Percentiles rank a stretch among this genome's conserved stretches.
phyloP scores from a whole-genome alignment of 257 asterid genomes.

The Cruciata laevipes region DNA sequence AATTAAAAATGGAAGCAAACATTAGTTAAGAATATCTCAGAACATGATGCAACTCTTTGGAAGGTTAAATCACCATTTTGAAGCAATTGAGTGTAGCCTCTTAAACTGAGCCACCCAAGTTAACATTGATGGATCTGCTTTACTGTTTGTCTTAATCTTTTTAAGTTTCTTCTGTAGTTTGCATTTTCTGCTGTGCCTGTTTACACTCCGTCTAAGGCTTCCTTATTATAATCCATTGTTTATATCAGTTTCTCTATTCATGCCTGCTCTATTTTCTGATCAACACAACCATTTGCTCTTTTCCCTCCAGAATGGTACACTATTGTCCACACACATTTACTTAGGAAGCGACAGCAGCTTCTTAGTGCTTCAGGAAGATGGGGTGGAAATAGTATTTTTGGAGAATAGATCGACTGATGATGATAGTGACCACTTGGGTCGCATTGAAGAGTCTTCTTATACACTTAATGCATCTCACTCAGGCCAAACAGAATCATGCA shows the following conservation, averaged over 20 bases:
- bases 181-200: background rate
- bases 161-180: background rate
- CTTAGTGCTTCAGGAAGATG: constrained; percentile 71
- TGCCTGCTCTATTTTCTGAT: constrained; percentile 8
- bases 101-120: background rate
- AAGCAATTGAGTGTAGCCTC: background rate
- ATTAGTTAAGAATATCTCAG: background rate
- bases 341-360: constrained; percentile 86
- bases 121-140: background rate
- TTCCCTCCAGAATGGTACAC: constrained; percentile 66
- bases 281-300: constrained; percentile 22
- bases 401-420: constrained; percentile 36
- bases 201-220: background rate
- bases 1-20: no score
- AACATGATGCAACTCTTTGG: background rate
- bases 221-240: background rate
- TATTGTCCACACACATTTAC: constrained; percentile 64
- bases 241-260: background rate
- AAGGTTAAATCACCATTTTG: background rate
- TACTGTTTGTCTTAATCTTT: background rate
- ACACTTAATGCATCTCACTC: constrained; percentile 39
- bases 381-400: constrained; percentile 62
- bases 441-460: constrained; percentile 36
- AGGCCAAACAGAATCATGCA: constrained; percentile 44
- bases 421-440: constrained; percentile 31